Evolutionary conservation across 2,329 filamentous ascomycete genomes (phyloP).

Genomic region (Apiospora malaysiana): DNA sequence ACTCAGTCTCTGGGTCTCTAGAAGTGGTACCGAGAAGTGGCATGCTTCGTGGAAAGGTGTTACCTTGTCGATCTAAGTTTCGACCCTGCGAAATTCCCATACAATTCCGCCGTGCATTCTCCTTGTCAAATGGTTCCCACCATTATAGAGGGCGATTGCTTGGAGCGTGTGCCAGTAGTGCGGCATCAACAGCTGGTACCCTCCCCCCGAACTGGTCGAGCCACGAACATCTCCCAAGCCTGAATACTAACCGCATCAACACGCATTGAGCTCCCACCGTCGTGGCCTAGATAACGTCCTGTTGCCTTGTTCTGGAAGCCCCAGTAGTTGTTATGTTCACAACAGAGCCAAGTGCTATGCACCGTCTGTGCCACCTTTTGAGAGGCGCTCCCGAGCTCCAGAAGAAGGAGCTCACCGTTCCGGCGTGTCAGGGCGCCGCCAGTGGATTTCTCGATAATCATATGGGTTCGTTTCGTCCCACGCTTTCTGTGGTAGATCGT

Average conservation of each 20-base stretch:
- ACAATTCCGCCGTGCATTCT: constrained; percentile 10
- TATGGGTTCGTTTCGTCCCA: constrained; percentile 16
- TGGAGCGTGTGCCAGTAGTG: constrained; percentile 6
- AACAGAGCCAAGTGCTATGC: constrained; percentile 16
- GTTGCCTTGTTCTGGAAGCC: constrained; percentile 15
- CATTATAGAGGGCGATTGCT: not conserved
- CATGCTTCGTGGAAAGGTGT: not conserved
- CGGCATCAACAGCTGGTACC: constrained; percentile 15
- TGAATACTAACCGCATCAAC: not conserved
- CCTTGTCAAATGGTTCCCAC: not conserved
- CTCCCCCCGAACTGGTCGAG: not conserved
- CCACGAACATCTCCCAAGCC: constrained; percentile 8
- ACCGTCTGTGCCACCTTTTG: constrained; percentile 1
- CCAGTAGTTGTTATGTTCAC: constrained; percentile 17
- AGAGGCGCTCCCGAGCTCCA: not conserved
- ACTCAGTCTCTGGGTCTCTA: too few species aligned
- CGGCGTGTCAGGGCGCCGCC: constrained; percentile 10
- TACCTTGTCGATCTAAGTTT: constrained; percentile 5
- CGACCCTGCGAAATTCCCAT: not conserved
- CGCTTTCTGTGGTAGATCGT: not conserved
- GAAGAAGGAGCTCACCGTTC: constrained; percentile 1
- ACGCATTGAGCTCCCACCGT: not conserved
- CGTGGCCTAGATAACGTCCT: constrained; percentile 10
- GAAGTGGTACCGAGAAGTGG: too few species aligned
- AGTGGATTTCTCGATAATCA: constrained; percentile 1